Percentiles rank a stretch among this genome's conserved stretches.
Conservation (phyloP, 2,329 filamentous ascomycete species). For the Drechslerella coelobrocha region DNA sequence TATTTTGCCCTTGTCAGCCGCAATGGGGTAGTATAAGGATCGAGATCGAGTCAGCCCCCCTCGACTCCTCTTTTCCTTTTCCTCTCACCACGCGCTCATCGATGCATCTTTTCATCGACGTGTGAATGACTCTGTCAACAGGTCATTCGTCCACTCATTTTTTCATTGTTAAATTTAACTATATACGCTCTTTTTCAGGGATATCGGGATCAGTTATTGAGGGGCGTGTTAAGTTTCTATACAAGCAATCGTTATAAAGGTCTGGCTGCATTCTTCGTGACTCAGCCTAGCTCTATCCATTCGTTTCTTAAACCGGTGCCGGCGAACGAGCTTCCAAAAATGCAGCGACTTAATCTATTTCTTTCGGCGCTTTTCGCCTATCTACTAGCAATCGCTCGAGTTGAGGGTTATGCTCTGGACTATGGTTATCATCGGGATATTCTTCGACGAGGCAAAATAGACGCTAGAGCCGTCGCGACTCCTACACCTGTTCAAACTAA, state of each 20-base stretch:
- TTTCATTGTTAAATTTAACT: neutral
- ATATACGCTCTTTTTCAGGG: slow-evolving; percentile 30
- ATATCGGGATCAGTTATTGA: neutral
- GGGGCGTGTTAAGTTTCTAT: slow-evolving; percentile 16
- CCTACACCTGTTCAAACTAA: slow-evolving; percentile 3
- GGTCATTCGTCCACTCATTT: slow-evolving; percentile 50
- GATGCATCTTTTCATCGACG: slow-evolving; percentile 31
- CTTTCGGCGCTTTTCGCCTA: slow-evolving; percentile 31
- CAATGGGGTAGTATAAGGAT: slow-evolving; percentile 21
- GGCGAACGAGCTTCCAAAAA: slow-evolving; percentile 6
- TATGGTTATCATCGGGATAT: slow-evolving; percentile 7
- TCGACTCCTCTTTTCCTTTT: slow-evolving; percentile 8
- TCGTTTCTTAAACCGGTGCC: slow-evolving; percentile 15
- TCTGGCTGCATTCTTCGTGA: slow-evolving; percentile 5
- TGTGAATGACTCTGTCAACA: slow-evolving; percentile 40
- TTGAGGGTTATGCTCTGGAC: slow-evolving; percentile 17
- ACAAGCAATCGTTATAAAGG: slow-evolving; percentile 1
- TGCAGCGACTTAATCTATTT: slow-evolving; percentile 41
- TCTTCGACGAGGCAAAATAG: neutral
- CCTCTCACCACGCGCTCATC: slow-evolving; percentile 21
- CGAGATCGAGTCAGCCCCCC: slow-evolving; percentile 24
- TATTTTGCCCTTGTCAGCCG: too few species aligned
- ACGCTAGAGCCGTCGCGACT: slow-evolving; percentile 9
- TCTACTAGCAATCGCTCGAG: slow-evolving; percentile 21
- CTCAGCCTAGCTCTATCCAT: slow-evolving; percentile 10